Percentiles rank a stretch among this genome's conserved stretches.
Evolutionary conservation across 805 yeast species (phyloP).

Genomic region (Lachancea quebecensis): DNA sequence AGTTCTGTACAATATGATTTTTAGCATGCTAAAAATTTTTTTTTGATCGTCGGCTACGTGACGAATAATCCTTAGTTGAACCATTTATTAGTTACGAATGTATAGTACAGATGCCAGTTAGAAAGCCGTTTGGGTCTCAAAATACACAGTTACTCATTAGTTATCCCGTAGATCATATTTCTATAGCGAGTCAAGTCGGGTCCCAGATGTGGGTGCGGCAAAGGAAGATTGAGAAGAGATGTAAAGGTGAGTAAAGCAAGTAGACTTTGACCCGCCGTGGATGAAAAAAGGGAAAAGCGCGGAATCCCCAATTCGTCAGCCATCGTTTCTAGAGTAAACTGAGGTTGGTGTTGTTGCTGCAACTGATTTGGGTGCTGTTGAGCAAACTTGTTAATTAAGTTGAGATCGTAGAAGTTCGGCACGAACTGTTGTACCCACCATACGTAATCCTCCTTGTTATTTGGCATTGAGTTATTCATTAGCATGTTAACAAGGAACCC

Average conservation of each 20-base stretch:
- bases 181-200: conserved; percentile 35
- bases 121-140: not conserved
- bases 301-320: conserved; percentile 69
- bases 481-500: conserved; percentile 79
- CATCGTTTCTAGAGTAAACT: conserved; percentile 42
- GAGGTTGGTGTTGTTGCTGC: conserved; percentile 13
- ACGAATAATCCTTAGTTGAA: not conserved
- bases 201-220: conserved; percentile 31
- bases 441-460: conserved; percentile 69
- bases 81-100: not conserved
- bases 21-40: not conserved
- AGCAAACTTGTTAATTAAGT: conserved; percentile 38
- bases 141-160: conserved; percentile 17
- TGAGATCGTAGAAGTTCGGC: conserved; percentile 80
- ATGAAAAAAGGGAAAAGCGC: conserved; percentile 47
- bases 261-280: conserved; percentile 57
- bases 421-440: conserved; percentile 65
- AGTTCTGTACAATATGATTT: no score
- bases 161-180: conserved; percentile 48
- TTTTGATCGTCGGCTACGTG: not conserved
- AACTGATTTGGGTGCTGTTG: conserved; percentile 12
- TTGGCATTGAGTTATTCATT: conserved; percentile 71
- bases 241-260: conserved; percentile 59
- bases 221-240: conserved; percentile 39
- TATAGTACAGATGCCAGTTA: not conserved